Evolutionary conservation across 108 stramenopile species (phyloP).

Genomic region (Schizochytrium sp.): DNA sequence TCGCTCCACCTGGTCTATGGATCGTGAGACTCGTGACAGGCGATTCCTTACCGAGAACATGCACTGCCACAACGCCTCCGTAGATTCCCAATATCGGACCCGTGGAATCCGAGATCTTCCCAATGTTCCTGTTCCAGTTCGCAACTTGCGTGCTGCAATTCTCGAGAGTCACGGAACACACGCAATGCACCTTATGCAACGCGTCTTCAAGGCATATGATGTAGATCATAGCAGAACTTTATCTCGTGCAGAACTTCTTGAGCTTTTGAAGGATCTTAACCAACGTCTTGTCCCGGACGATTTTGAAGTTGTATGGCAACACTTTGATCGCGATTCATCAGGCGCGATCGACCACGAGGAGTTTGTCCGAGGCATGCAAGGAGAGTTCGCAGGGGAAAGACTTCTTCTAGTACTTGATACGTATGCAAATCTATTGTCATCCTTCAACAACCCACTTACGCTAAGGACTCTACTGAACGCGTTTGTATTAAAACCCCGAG

Average conservation of each 20-base stretch:
- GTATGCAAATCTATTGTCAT: neutral
- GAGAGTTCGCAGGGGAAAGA: neutral
- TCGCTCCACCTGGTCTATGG: constrained; percentile 1
- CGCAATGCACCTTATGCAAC: neutral
- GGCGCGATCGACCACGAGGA: constrained; percentile 42
- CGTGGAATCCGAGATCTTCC: neutral
- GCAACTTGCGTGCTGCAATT: neutral
- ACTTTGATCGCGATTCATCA: constrained; percentile 27
- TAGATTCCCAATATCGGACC: neutral
- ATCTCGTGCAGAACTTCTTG: neutral
- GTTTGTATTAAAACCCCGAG: neutral
- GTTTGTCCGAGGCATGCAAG: neutral
- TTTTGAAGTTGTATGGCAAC: constrained; percentile 3
- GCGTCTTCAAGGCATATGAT: constrained; percentile 39
- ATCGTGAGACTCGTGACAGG: neutral
- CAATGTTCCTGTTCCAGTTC: constrained; percentile 46
- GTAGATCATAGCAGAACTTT: neutral
- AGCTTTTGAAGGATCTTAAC: constrained; percentile 40
- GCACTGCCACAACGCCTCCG: neutral
- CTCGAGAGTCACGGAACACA: constrained; percentile 40
- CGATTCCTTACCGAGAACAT: constrained; percentile 32
- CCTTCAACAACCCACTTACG: neutral
- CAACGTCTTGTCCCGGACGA: constrained; percentile 9
- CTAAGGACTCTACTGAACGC: constrained; percentile 4
- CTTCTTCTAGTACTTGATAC: neutral